phyloP scores from a whole-genome alignment of 768 basidiomycete genomes.

The Saitozyma sp. region DNA sequence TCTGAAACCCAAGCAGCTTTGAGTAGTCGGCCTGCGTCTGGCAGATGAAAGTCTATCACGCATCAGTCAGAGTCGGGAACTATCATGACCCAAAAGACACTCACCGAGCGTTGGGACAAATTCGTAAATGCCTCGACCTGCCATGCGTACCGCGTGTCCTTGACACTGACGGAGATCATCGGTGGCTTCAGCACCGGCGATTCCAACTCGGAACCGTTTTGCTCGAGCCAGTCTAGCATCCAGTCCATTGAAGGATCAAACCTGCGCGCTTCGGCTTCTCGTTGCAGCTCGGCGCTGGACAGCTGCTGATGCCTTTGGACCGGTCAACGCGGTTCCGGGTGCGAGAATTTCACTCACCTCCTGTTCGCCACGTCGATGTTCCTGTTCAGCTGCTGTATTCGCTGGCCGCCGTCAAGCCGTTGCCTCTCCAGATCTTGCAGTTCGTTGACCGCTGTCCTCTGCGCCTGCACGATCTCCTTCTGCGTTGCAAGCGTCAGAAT shows the following conservation, averaged over 20 bases:
- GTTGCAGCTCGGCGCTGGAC: conserved; percentile 28
- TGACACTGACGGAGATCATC: conserved; percentile 68
- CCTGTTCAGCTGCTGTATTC: no score
- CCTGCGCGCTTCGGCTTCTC: conserved; percentile 58
- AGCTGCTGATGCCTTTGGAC: conserved; percentile 21
- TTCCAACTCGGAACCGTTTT: conserved; percentile 66
- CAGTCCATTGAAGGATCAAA: conserved; percentile 57
- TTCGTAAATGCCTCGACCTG: conserved; percentile 75
- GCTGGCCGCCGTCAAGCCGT: no score
- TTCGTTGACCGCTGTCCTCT: no score
- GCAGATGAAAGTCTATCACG: conserved; percentile 73
- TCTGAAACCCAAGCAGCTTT: conserved; percentile 66
- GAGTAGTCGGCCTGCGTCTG: conserved; percentile 81
- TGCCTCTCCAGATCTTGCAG: no score
- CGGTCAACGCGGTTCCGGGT: no score
- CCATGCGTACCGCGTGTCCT: conserved; percentile 63
- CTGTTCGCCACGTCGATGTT: no score
- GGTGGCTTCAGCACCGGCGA: conserved; percentile 87
- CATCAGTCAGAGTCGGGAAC: background rate
- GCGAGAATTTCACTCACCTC: no score
- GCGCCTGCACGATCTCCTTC: conserved; percentile 27
- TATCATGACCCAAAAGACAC: conserved; percentile 15
- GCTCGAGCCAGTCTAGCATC: conserved; percentile 40
- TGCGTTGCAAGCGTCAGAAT: background rate
- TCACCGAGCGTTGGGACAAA: conserved; percentile 64